phyloP scores from a whole-genome alignment of 805 yeast species.

The Metschnikowia continentalis region DNA sequence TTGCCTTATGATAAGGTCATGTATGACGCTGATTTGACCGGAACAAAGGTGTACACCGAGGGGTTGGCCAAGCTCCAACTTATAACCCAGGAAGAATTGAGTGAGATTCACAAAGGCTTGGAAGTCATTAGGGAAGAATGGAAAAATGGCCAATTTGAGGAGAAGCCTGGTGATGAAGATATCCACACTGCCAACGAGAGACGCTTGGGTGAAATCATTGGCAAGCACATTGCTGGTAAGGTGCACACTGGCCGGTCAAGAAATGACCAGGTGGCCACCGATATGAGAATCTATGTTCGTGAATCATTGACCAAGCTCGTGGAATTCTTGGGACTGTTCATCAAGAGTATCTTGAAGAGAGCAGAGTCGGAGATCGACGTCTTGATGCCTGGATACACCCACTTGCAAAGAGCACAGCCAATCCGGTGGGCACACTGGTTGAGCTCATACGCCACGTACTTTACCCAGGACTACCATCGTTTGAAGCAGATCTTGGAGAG shows the following conservation, averaged over 20 bases:
- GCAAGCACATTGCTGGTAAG: constrained; percentile 89
- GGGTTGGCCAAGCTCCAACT: constrained; percentile 80
- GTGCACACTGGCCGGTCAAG: constrained; percentile 99
- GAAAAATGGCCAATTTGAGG: constrained; percentile 63
- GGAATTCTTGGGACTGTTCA: constrained; percentile 54
- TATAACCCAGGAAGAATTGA: constrained; percentile 66
- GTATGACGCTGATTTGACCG: constrained; percentile 91
- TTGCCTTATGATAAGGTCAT: constrained; percentile 92
- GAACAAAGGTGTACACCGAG: constrained; percentile 87
- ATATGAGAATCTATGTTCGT: constrained; percentile 91
- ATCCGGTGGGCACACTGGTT: constrained; percentile 99
- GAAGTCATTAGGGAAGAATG: constrained; percentile 73
- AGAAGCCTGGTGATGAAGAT: constrained; percentile 90
- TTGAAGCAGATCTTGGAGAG: constrained; percentile 75
- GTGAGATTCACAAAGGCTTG: constrained; percentile 81
- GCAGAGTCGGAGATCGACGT: constrained; percentile 85
- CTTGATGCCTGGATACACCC: constrained; percentile 98
- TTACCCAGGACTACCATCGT: constrained; percentile 85
- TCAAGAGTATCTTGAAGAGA: constrained; percentile 64
- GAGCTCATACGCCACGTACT: constrained; percentile 89
- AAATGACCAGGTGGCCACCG: constrained; percentile 99
- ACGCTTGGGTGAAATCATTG: constrained; percentile 93
- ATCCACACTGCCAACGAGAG: constrained; percentile 99
- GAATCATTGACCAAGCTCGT: constrained; percentile 64
- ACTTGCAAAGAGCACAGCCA: constrained; percentile 98